Base-by-base conservation (phyloP, 495 filamentous ascomycete species). In the Xylaria sp. region DNA sequence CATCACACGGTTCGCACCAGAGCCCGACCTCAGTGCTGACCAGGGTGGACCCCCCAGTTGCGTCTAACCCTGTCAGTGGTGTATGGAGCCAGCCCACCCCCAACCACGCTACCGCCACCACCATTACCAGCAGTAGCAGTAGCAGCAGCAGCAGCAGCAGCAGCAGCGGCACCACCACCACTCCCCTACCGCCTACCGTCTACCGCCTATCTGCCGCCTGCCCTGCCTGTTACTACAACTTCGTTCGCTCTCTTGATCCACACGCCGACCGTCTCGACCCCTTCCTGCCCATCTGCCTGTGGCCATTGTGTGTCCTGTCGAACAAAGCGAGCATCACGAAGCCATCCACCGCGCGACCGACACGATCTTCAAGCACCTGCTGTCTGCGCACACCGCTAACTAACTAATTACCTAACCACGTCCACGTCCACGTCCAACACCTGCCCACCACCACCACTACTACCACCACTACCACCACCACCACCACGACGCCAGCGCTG, bases 91-190 rank as follows among this genome's bases (percentile, higher is more conserved):
- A 68, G 50, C 65, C 65, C 52, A 68, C 48, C 66, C 64, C 55
- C 37, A 59, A 68, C 66, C 31, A 48, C 66, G 33, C n/a, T 43
- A 37, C 63, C 50, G 66, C 66, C 66, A 48, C 66, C 64, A 67
- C 33, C 31, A 53, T n/a, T 11, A 53, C 24, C 52, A 55, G 3
- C 14, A n/a, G n/a, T n/a, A n/a, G n/a, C n/a, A n/a, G n/a, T n/a
- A n/a, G n/a, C n/a, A n/a, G n/a, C n/a, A n/a, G n/a, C n/a, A n/a
- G n/a, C n/a, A n/a, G n/a, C n/a, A n/a, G n/a, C n/a, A n/a, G n/a
- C n/a, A n/a, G n/a, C n/a, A n/a, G n/a, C n/a, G n/a, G n/a, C 64
- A 67, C n/a, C 31, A 53, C 31, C 21, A 29, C 24, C 52, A 55
- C 7, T 14, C 21, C 0, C 14, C 44, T 15, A 50, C 62, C 62